Evolutionary conservation across 345 rosid species (phyloP), one percentile per base, ranked within the genome.

Genomic region (Clarkia xantiana): DNA sequence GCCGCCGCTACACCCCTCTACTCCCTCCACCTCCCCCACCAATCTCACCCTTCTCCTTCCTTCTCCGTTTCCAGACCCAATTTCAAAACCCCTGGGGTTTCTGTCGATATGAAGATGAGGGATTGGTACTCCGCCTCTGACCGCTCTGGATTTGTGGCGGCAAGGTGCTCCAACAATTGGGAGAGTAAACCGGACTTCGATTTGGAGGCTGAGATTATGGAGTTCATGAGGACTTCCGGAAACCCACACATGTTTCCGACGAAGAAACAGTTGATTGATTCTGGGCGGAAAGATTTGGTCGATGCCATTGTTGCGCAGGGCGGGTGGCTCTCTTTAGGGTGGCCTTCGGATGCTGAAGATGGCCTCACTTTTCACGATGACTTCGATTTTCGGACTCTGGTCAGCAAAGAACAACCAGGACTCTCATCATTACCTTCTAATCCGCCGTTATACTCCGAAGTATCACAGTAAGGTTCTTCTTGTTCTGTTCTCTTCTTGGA

Each of bases 281-380:
- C 71, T 9, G 91, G 78, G 66, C 80, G 95, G 70, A 57, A 62
- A 69, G 97, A 89, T 72, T 79, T 85, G 64, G 91, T 68, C 16
- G 81, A 75, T 61, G 75, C 69, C 53, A 77, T 90, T 41, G 44
- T 62, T 40, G 64, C 58, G 42, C 76, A 70, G 55, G 84, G 95
- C 50, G 94, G 97, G 1, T 86, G 97, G 97, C 82, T 90, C 41
- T 71, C 94, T 12, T 66, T 73, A 61, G 97, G 96, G 40, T 90
- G 97, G 97, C 84, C 77, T 62, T 65, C 57, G 60, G 89, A 81
- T 57, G 71, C 65, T 41, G 63, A 54, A 41, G 56, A 62, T 12
- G 62, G 9, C 16, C 12, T 4, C 10, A 23, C 4, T 49, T 11
- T 22, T 14, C 36, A 29, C 8, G 36, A 29, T 29, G 36, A 29